Conservation (phyloP, 805 yeast species). For the Komagataella kurtzmanii region DNA sequence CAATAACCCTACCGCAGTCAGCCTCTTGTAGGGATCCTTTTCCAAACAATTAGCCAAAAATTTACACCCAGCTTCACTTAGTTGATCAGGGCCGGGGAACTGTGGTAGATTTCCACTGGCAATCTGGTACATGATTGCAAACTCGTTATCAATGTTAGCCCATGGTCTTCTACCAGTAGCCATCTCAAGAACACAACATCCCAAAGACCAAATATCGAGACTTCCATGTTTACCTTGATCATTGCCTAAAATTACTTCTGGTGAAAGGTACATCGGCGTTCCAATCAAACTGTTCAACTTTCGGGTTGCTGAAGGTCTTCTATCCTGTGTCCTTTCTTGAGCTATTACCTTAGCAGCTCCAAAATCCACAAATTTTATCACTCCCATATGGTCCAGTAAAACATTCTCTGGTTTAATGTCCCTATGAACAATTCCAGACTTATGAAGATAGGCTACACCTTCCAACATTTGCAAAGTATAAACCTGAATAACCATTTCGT, state of each 20-base stretch:
- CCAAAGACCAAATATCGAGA: constrained; percentile 90
- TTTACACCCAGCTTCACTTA: constrained; percentile 57
- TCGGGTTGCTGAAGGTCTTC: constrained; percentile 8
- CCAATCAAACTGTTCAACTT: constrained; percentile 55
- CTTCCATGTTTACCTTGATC: constrained; percentile 47
- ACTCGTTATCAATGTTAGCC: constrained; percentile 92
- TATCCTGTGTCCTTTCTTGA: constrained; percentile 31
- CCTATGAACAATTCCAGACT: constrained; percentile 90
- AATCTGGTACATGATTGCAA: constrained; percentile 97
- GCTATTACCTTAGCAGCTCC: constrained; percentile 93
- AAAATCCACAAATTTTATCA: constrained; percentile 90
- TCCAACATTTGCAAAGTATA: constrained; percentile 88
- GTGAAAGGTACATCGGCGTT: constrained; percentile 99
- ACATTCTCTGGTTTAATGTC: constrained; percentile 95
- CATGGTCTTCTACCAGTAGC: constrained; percentile 94
- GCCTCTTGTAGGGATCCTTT: constrained; percentile 69
- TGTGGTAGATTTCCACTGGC: constrained; percentile 91
- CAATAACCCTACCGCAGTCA: constrained; percentile 73
- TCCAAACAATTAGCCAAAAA: constrained; percentile 69
- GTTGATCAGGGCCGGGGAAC: constrained; percentile 66
- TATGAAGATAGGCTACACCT: constrained; percentile 89
- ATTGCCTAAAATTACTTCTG: constrained; percentile 83
- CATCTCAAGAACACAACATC: constrained; percentile 94
- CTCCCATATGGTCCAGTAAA: constrained; percentile 79
- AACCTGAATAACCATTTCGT: constrained; percentile 83